A percentile compares a stretch with the other conserved stretches of the same genome.
These are phyloP conservation scores for Toxoplasma gondii DNA, from an alignment of 169 alveolate genomes.

Conservation along the genomic window DNA sequence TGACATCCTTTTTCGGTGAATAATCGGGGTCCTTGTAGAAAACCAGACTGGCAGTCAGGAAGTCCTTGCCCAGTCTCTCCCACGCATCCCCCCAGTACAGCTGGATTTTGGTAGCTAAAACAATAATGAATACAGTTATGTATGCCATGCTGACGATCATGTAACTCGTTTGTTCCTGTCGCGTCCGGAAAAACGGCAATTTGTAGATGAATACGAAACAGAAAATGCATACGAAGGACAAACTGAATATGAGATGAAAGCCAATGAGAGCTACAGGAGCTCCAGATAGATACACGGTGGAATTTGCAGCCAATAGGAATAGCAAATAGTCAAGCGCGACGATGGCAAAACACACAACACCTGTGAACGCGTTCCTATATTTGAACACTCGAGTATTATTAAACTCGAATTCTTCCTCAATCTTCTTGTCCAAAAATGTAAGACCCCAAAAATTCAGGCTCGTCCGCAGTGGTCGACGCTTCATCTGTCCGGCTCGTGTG, in stretches of 20 bases:
- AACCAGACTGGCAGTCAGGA: background rate
- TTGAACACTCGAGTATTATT: slow-evolving; percentile 2
- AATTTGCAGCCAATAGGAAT: background rate
- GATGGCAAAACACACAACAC: background rate
- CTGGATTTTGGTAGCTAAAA: background rate
- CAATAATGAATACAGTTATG: background rate
- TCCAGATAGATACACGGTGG: background rate
- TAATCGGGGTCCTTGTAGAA: background rate
- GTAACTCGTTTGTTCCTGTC: slow-evolving; percentile 24
- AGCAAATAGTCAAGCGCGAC: background rate
- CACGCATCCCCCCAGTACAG: slow-evolving; percentile 19
- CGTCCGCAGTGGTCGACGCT: slow-evolving; percentile 6
- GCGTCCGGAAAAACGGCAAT: background rate
- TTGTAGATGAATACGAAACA: slow-evolving; percentile 6
- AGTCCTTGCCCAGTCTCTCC: background rate
- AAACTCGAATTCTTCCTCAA: slow-evolving; percentile 37
- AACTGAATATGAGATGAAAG: background rate
- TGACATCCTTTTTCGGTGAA: background rate
- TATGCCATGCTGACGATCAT: background rate
- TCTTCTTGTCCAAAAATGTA: slow-evolving; percentile 8
- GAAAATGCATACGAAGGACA: background rate
- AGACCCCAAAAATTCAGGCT: slow-evolving; percentile 15
- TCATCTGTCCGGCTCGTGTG: background rate
- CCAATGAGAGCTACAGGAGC: background rate
- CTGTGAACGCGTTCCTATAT: slow-evolving; percentile 32